These are phyloP conservation scores for Penicillium cataractarum DNA, from an alignment of 495 filamentous ascomycete species.

Conservation along the genomic window DNA sequence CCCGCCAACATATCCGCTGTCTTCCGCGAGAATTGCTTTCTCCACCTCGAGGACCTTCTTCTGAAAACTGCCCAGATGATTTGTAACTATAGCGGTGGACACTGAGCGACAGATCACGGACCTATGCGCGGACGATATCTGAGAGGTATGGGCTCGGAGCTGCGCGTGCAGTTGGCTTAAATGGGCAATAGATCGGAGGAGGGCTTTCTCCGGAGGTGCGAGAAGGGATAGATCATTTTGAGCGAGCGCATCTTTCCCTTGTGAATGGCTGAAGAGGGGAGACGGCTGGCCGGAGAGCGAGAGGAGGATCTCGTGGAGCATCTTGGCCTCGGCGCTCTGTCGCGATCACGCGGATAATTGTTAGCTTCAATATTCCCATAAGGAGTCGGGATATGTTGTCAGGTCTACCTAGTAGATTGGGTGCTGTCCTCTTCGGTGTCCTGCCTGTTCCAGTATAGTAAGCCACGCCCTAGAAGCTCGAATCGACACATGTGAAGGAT, in stretches of 20 bases:
- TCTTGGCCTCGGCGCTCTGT: conserved; percentile 51
- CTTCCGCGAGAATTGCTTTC: conserved; percentile 68
- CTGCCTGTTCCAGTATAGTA: conserved; percentile 49
- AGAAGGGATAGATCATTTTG: conserved; percentile 56
- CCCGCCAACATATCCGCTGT: conserved; percentile 76
- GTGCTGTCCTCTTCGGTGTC: conserved; percentile 28
- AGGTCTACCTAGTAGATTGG: conserved; percentile 28
- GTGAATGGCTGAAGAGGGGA: conserved; percentile 66
- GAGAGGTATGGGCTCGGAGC: conserved; percentile 62
- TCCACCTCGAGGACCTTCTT: conserved; percentile 84
- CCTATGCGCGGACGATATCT: conserved; percentile 68
- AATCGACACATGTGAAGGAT: conserved; percentile 55
- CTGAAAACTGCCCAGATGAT: conserved; percentile 79
- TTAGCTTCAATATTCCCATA: neutral
- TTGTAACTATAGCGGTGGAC: conserved; percentile 73
- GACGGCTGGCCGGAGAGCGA: conserved; percentile 93
- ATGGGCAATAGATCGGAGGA: conserved; percentile 74
- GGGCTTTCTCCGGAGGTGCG: conserved; percentile 77
- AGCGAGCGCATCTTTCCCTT: conserved; percentile 40
- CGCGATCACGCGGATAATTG: neutral
- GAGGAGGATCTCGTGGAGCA: conserved; percentile 97
- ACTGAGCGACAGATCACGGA: conserved; percentile 87
- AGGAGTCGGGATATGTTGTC: neutral
- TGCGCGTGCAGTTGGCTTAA: conserved; percentile 75
- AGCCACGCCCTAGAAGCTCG: conserved; percentile 50